Percentiles rank a stretch among this genome's conserved stretches.
Conservation (phyloP, 345 rosid genomes). For the Luvunga scandens region DNA sequence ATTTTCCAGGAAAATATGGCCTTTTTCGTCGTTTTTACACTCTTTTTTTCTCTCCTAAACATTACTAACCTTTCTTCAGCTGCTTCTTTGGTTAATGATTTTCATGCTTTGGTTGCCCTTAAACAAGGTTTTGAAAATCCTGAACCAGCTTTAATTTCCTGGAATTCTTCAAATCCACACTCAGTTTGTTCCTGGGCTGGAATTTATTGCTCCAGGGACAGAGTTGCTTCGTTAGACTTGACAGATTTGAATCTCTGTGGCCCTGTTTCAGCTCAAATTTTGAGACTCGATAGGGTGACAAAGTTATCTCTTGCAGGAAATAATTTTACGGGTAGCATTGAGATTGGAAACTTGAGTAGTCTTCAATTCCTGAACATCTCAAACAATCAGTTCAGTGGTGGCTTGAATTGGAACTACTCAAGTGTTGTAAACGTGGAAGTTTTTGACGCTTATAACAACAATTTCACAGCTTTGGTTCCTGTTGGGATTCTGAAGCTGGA, state of each 20-base stretch:
- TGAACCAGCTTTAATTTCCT: conserved; percentile 41
- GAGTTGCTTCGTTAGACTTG: conserved; percentile 56
- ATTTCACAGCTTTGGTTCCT: conserved; percentile 50
- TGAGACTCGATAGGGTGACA: conserved; percentile 41
- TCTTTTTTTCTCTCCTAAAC: conserved; percentile 32
- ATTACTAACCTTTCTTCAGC: conserved; percentile 24
- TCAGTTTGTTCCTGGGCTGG: conserved; percentile 69
- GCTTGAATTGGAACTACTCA: conserved; percentile 48
- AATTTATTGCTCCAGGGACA: conserved; percentile 37
- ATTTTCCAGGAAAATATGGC: conserved; percentile 39
- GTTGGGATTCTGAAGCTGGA: conserved; percentile 31
- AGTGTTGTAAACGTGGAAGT: conserved; percentile 36
- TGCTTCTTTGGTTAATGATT: conserved; percentile 39
- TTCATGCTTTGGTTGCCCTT: conserved; percentile 39
- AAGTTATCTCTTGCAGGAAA: conserved; percentile 59
- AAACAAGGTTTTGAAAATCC: conserved; percentile 51
- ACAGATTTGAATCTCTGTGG: conserved; percentile 53
- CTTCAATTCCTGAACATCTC: conserved; percentile 55
- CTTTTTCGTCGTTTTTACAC: conserved; percentile 43
- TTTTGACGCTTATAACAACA: conserved; percentile 57
- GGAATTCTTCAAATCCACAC: conserved; percentile 48
- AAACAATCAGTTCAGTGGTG: conserved; percentile 47
- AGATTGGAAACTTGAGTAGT: conserved; percentile 35
- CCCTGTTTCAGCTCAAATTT: conserved; percentile 40
- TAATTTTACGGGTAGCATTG: conserved; percentile 44